Evolutionary conservation across 768 basidiomycete genomes (phyloP).

Genomic region (Coprinopsis strossmayeri): DNA sequence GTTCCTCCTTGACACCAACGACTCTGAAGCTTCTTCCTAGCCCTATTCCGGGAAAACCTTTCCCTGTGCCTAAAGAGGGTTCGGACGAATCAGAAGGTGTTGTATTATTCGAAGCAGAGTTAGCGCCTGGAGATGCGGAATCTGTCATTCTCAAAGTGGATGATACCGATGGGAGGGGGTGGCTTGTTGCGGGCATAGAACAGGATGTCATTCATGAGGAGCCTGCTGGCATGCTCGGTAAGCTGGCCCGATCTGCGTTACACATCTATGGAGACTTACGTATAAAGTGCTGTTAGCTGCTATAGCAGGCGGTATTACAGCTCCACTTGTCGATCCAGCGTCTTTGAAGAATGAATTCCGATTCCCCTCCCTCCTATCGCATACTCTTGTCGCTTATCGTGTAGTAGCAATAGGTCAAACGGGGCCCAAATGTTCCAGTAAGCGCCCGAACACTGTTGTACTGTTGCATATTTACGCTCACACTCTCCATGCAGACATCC

Average conservation of each 20-base stretch:
- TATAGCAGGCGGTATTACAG: conserved; percentile 26
- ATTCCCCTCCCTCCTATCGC: conserved; percentile 52
- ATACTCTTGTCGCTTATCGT: conserved; percentile 61
- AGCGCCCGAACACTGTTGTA: conserved; percentile 2
- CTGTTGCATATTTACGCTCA: no score
- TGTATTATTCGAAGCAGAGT: conserved; percentile 53
- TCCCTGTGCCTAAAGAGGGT: conserved; percentile 65
- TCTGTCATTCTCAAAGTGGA: conserved; percentile 54
- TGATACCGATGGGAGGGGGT: conserved; percentile 46
- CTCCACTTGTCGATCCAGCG: conserved; percentile 26
- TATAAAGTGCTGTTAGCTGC: conserved; percentile 27
- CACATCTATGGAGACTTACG: no score
- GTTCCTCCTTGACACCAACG: conserved; percentile 35
- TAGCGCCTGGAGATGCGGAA: conserved; percentile 10
- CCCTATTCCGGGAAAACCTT: conserved; percentile 43
- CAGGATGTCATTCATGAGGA: conserved; percentile 24
- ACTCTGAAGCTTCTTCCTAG: conserved; percentile 59
- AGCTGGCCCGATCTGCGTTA: no score
- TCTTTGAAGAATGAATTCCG: conserved; percentile 36
- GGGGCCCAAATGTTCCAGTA: conserved; percentile 32
- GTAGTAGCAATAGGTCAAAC: conserved; percentile 27
- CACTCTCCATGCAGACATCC: conserved; percentile 30
- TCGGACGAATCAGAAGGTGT: conserved; percentile 71
- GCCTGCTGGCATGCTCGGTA: conserved; percentile 36
- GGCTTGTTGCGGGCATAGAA: conserved; percentile 56